Percentiles rank a stretch among this genome's conserved stretches.
These are phyloP conservation scores for Termitomyces sp. DNA, from an alignment of 768 basidiomycete species.

Conservation along the genomic window DNA sequence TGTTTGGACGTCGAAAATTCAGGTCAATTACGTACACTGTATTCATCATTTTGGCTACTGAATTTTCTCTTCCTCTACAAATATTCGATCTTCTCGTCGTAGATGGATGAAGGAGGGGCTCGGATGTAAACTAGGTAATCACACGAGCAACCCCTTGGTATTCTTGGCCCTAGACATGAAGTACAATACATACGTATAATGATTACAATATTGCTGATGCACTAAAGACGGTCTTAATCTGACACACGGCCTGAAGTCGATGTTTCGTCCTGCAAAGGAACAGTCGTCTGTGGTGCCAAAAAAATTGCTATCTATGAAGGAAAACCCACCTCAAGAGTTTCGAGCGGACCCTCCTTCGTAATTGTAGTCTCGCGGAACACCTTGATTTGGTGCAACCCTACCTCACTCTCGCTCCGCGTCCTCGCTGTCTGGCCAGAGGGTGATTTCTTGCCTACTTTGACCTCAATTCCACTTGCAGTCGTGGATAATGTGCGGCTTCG, in stretches of 20 bases:
- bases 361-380: constrained; percentile 6
- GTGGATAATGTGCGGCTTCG: background rate
- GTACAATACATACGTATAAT: too few species aligned
- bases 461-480: background rate
- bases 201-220: too few species aligned
- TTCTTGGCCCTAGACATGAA: too few species aligned
- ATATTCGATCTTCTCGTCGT: too few species aligned
- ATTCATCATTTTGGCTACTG: too few species aligned
- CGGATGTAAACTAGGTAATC: too few species aligned
- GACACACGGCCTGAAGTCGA: background rate
- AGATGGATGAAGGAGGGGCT: too few species aligned
- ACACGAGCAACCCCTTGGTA: too few species aligned
- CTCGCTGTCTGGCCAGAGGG: background rate
- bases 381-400: background rate
- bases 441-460: background rate
- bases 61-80: too few species aligned
- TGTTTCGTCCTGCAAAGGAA: background rate
- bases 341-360: background rate
- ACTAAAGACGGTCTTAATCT: background rate
- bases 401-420: background rate
- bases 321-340: background rate
- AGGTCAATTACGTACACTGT: too few species aligned
- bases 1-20: too few species aligned
- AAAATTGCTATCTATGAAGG: background rate
- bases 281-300: background rate